Evolutionary conservation across 2,329 filamentous ascomycete species (phyloP).

Genomic region (Xenoacremonium recifei): DNA sequence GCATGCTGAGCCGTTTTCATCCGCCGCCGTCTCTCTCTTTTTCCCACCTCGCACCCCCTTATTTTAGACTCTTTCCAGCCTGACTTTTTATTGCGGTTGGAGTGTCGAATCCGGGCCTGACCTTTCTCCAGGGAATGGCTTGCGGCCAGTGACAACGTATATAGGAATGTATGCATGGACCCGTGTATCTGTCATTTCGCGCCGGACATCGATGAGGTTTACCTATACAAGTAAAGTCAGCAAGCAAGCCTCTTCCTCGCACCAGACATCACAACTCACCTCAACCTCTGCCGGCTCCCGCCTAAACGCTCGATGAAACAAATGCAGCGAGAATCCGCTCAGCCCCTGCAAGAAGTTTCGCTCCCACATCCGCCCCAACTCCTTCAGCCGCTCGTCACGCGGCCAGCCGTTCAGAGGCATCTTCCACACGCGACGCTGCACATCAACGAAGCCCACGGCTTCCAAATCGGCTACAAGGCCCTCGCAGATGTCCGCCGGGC

Average conservation of each 20-base stretch:
- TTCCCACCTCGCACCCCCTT: neutral
- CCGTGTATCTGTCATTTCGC: conserved; percentile 42
- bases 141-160: conserved; percentile 51
- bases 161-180: conserved; percentile 50
- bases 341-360: conserved; percentile 41
- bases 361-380: conserved; percentile 46
- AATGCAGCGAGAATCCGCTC: conserved; percentile 42
- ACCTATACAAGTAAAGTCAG: conserved; percentile 32
- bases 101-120: conserved; percentile 8
- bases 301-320: conserved; percentile 40
- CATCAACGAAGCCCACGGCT: conserved; percentile 54
- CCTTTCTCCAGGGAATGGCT: conserved; percentile 40
- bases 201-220: conserved; percentile 47
- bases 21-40: neutral
- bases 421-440: conserved; percentile 51
- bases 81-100: neutral
- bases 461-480: conserved; percentile 37
- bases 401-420: conserved; percentile 56
- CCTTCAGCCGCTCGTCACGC: conserved; percentile 41
- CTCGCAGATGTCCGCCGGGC: conserved; percentile 35
- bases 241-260: neutral
- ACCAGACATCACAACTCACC: conserved; percentile 29
- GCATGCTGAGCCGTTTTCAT: conserved; percentile 5
- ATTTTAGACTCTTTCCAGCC: neutral
- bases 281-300: conserved; percentile 47